A percentile compares a stretch with the other conserved stretches of the same genome.
Evolutionary conservation across 2,329 filamentous ascomycete genomes (phyloP).

Genomic region (Rasamsonia emersonii): DNA sequence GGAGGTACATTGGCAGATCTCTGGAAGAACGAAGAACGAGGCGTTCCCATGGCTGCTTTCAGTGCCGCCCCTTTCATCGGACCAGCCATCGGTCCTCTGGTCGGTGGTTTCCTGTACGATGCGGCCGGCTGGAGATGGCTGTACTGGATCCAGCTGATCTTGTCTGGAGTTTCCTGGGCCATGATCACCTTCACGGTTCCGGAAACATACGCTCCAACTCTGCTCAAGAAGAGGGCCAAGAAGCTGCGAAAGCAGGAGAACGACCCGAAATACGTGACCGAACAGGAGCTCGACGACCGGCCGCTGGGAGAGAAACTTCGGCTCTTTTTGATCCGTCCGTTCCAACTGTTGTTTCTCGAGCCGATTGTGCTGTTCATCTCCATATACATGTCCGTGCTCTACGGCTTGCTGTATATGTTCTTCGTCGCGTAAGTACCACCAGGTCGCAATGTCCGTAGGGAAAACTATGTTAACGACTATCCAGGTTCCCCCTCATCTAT

Average conservation of each 20-base stretch:
- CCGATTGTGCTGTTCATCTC: conserved; percentile 78
- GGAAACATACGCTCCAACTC: conserved; percentile 76
- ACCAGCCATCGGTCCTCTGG: conserved; percentile 66
- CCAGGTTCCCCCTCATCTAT: conserved; percentile 53
- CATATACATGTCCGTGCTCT: conserved; percentile 74
- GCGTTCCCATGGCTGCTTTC: conserved; percentile 81
- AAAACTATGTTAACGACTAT: conserved; percentile 9
- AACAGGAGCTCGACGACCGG: conserved; percentile 68
- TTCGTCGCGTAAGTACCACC: conserved; percentile 45
- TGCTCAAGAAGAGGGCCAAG: conserved; percentile 61
- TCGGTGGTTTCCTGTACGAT: conserved; percentile 68
- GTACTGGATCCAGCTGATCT: conserved; percentile 78
- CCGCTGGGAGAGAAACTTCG: conserved; percentile 59
- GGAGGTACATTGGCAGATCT: conserved; percentile 75
- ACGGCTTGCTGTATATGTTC: conserved; percentile 45
- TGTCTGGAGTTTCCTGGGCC: conserved; percentile 60
- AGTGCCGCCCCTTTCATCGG: conserved; percentile 75
- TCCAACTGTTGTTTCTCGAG: conserved; percentile 77
- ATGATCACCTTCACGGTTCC: conserved; percentile 82
- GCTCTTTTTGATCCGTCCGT: conserved; percentile 71
- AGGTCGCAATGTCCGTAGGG: neutral
- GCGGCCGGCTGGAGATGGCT: conserved; percentile 70
- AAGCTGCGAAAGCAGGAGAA: conserved; percentile 64
- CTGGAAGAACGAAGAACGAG: conserved; percentile 76
- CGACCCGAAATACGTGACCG: conserved; percentile 61